phyloP scores from a whole-genome alignment of 768 basidiomycete genomes.

The Xerocomellus chrysenteron region DNA sequence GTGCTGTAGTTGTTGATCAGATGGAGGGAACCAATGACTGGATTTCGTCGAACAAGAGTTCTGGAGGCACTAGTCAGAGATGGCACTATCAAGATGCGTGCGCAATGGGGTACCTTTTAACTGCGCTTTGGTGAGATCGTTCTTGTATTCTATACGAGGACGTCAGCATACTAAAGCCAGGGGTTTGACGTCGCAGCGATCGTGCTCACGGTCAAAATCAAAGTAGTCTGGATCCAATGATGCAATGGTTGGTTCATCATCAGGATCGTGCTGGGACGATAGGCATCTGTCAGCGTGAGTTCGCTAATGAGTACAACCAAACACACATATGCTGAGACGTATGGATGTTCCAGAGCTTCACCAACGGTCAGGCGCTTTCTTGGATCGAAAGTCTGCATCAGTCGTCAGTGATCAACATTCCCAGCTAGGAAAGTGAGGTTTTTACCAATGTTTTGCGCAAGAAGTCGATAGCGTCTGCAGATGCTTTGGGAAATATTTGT shows the following conservation, averaged over 20 bases:
- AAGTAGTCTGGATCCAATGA: constrained; percentile 85
- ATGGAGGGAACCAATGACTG: constrained; percentile 69
- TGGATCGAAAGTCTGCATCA: constrained; percentile 74
- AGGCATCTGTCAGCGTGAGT: constrained; percentile 1
- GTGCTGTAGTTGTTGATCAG: constrained; percentile 26
- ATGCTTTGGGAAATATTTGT: constrained; percentile 75
- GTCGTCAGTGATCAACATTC: neutral
- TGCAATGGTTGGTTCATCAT: constrained; percentile 83
- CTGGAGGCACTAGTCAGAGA: constrained; percentile 28
- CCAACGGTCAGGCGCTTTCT: constrained; percentile 83
- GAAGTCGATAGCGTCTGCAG: constrained; percentile 69
- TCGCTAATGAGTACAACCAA: neutral
- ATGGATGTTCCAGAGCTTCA: constrained; percentile 80
- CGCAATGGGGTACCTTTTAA: constrained; percentile 47
- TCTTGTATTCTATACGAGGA: constrained; percentile 56
- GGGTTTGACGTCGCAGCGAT: neutral
- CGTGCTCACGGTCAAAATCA: constrained; percentile 75
- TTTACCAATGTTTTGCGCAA: constrained; percentile 65
- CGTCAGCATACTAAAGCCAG: constrained; percentile 1
- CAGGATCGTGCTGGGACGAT: constrained; percentile 67
- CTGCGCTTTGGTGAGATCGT: constrained; percentile 72
- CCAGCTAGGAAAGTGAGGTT: constrained; percentile 31
- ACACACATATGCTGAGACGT: constrained; percentile 72
- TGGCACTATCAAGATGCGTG: neutral
- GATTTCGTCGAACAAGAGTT: constrained; percentile 83